phyloP scores from a whole-genome alignment of 2,329 filamentous ascomycete genomes.

The Xylariaceae sp. region DNA sequence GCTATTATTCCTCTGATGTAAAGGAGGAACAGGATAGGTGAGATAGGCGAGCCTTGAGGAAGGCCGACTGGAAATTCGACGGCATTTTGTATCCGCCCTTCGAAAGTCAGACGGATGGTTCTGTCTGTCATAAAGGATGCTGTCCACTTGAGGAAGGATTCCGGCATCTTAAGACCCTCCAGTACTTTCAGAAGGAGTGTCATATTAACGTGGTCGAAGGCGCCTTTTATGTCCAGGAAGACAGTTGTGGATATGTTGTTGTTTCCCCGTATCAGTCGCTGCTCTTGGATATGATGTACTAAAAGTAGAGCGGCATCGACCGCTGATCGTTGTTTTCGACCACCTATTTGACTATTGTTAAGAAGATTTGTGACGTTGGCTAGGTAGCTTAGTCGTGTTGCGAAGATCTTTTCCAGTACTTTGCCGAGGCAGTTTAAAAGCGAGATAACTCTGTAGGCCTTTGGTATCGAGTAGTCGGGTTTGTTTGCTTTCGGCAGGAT shows the following conservation, averaged over 20 bases:
- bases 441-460: neutral
- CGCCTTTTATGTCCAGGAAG: neutral
- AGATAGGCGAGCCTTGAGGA: neutral
- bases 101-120: neutral
- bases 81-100: neutral
- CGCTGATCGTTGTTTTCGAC: neutral
- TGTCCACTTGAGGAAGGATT: neutral
- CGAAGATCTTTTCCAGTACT: slow-evolving; percentile 9
- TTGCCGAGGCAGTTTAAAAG: neutral
- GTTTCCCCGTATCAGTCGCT: neutral
- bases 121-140: neutral
- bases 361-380: neutral
- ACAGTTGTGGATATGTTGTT: neutral
- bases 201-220: neutral
- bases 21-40: neutral
- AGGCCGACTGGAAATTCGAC: neutral
- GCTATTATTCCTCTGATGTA: no score
- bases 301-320: neutral
- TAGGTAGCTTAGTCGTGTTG: neutral
- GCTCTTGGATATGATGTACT: neutral
- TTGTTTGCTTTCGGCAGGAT: neutral
- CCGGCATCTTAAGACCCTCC: neutral
- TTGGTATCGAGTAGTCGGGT: neutral
- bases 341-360: neutral
- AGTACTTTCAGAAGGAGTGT: neutral